Evolutionary conservation across 345 rosid species (phyloP), one percentile per base, ranked within the genome.

Genomic region (Heritiera fomes): DNA sequence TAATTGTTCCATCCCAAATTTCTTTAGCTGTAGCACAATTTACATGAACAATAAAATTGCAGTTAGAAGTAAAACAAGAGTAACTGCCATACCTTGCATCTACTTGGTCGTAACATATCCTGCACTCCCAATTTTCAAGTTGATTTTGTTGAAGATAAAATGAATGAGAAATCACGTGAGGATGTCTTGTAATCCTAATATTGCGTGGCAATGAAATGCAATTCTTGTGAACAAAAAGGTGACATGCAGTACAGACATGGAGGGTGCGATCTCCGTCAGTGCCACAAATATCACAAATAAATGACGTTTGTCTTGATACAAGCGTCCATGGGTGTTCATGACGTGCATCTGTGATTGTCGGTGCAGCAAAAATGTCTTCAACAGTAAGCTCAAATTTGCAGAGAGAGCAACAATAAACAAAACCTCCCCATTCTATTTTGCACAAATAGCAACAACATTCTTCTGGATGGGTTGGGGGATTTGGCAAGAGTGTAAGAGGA

Each of bases 271-370:
- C 41, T 0, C 82, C 82, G 38, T 70, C 9, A 0, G 1, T 58
- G 14, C 82, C 82, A 52, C 82, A 82, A 15, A 68, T 82, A 75
- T 82, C 77, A 30, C 79, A 82, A 14, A 47, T 32, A 17, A 67
- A 78, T 1, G 71, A 47, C 73, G 78, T 43, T 43, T 5, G 7
- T 43, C 46, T 43, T 43, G 46, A 43, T 43, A 43, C 7, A 53
- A 53, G 58, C 10, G 58, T 53, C 3, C 3, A 11, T 12, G 58
- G 58, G n/a, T 53, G 58, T 53, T 53, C 58, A 53, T 53, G 58
- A 53, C 58, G 9, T 53, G 14, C 15, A 10, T 12, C 14, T 53
- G 58, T 43, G 6, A 43, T 43, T 43, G 6, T 3, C 1, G 7
- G 0, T 7, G 6, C 8, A 0, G 28, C 8, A 1, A 59, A 59